Conservation (phyloP, 306 rosid genomes). For the Cicer bijugum region DNA sequence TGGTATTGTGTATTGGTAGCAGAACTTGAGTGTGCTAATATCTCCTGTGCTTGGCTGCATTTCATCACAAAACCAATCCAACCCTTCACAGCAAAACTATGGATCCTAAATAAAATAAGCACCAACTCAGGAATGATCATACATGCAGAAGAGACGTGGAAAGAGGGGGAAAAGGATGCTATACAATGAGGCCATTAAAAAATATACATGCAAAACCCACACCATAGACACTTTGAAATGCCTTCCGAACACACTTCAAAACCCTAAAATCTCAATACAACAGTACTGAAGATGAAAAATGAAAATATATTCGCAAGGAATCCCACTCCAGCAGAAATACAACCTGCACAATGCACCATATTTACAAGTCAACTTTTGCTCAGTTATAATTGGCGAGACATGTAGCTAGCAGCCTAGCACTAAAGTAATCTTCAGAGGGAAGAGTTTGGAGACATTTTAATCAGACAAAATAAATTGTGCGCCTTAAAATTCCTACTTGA, state of each 20-base stretch:
- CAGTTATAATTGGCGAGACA: not conserved
- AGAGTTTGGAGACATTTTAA: not conserved
- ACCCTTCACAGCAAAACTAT: slow-evolving; percentile 39
- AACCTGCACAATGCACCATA: slow-evolving; percentile 69
- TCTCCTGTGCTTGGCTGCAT: slow-evolving; percentile 25
- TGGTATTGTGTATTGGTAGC: slow-evolving; percentile 5
- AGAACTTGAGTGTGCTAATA: slow-evolving; percentile 12
- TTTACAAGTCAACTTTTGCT: slow-evolving; percentile 40
- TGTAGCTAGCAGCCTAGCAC: not conserved
- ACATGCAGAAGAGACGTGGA: slow-evolving; percentile 43
- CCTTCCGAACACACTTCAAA: slow-evolving; percentile 49
- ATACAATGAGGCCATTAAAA: slow-evolving; percentile 60
- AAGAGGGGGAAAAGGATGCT: slow-evolving; percentile 42
- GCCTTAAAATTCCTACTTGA: not conserved
- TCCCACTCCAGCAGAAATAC: slow-evolving; percentile 57
- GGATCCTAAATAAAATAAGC: slow-evolving; percentile 45
- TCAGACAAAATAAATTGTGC: not conserved
- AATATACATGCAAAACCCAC: slow-evolving; percentile 62
- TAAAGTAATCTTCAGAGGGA: not conserved
- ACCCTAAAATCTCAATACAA: slow-evolving; percentile 61
- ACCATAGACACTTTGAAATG: slow-evolving; percentile 51
- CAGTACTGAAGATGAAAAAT: slow-evolving; percentile 64
- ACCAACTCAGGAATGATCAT: slow-evolving; percentile 38
- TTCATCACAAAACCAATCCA: slow-evolving; percentile 29
- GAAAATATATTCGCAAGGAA: slow-evolving; percentile 68